Evolutionary conservation across 2,329 filamentous ascomycete species (phyloP), one percentile per base, ranked within the genome.

Genomic region (Ophiocordyceps sinensis): DNA sequence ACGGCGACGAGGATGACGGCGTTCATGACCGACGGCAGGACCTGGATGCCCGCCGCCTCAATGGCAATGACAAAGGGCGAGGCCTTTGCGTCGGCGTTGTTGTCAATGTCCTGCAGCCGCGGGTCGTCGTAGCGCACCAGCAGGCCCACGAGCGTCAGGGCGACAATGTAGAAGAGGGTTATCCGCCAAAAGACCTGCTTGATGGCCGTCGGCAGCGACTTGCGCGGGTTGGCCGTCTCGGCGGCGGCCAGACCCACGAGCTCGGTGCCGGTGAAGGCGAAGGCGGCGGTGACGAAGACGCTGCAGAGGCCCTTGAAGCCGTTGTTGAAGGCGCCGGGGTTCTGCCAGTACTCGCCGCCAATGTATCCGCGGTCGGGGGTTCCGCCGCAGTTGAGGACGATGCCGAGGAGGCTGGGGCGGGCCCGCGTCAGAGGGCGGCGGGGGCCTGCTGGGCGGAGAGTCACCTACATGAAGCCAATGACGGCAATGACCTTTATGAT

Each of bases 111-210:
- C 15, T 86, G 66, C 0, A 94, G 77, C 4, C 71, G 67, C 0
- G 54, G 42, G 45, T 93, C 75, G 51, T 74, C 64, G 57, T 82
- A 88, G 0, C 81, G 82, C 0, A 95, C 85, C 3, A 94, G 68
- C 1, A 94, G 70, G 23, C 89, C 86, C 43, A 95, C 77, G 4
- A 95, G 66, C 5, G 77, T 77, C 11, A 95, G 71, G 1, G 84
- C 83, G 29, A 93, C 77, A 39, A 95, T 71, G 63, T 94, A 95
- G 66, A 95, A 95, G 43, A 93, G 70, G 4, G 79, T 77, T 54
- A 94, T 94, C 53, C 88, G 81, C 87, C 88, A 95, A 61, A 94
- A 94, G 19, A 94, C 86, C 58, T 94, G 87, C 64, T 93, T 94
- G 53, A 93, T 78, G 12, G 88, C 88, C 0, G 79, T 86, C 0